These are phyloP conservation scores for Phycomyces nitens DNA, from an alignment of 192 early-diverging fungal genomes.

Conservation along the genomic window DNA sequence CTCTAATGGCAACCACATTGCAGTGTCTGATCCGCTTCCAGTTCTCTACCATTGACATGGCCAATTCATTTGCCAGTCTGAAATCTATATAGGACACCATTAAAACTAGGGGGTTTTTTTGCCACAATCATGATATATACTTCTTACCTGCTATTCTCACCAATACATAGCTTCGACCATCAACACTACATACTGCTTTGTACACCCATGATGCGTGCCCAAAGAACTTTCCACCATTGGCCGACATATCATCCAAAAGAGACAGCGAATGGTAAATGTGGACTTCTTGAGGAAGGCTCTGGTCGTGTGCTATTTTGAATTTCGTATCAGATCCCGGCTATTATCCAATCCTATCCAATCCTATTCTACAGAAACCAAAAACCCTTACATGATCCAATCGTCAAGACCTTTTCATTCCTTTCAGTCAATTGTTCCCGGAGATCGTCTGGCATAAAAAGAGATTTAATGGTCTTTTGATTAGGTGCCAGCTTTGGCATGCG, in stretches of 20 bases:
- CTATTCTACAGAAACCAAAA: neutral
- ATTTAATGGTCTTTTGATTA: slow-evolving; percentile 74
- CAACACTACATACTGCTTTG: slow-evolving; percentile 78
- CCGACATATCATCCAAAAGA: slow-evolving; percentile 55
- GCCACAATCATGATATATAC: neutral
- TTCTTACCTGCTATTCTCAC: slow-evolving; percentile 75
- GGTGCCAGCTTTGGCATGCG: slow-evolving; percentile 62
- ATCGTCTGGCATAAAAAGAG: slow-evolving; percentile 83
- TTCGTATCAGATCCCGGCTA: neutral
- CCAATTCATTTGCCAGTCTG: slow-evolving; percentile 70
- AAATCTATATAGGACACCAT: slow-evolving; percentile 40
- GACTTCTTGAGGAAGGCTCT: slow-evolving; percentile 71
- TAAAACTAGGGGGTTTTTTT: neutral
- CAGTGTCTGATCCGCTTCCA: slow-evolving; percentile 85
- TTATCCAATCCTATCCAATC: neutral
- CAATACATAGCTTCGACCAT: slow-evolving; percentile 83
- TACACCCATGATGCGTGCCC: slow-evolving; percentile 76
- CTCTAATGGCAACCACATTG: slow-evolving; percentile 80
- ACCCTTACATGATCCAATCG: slow-evolving; percentile 18
- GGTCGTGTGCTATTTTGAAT: slow-evolving; percentile 42
- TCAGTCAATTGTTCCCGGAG: slow-evolving; percentile 76
- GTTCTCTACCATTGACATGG: slow-evolving; percentile 77
- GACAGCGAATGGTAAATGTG: slow-evolving; percentile 88
- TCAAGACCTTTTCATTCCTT: slow-evolving; percentile 55
- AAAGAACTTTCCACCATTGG: slow-evolving; percentile 57